phyloP scores from a whole-genome alignment of 2,329 filamentous ascomycete genomes.

The Triangularia setosa region DNA sequence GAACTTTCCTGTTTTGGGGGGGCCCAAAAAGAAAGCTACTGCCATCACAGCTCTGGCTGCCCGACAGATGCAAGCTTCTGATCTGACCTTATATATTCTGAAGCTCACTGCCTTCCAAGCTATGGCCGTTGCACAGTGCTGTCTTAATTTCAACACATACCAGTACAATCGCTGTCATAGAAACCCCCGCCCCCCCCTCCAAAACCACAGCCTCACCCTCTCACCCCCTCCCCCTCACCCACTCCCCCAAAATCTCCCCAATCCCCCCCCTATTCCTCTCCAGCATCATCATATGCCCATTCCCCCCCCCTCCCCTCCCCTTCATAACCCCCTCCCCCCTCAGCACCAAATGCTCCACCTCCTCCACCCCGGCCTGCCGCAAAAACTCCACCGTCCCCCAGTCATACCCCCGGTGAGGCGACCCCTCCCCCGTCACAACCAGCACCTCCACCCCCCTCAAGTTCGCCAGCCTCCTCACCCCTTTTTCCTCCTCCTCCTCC shows the following conservation, averaged over 20 bases:
- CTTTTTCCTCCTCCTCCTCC: neutral
- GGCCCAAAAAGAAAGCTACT: no score
- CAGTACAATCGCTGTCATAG: no score
- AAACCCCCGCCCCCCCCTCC: no score
- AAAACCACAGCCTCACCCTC: neutral
- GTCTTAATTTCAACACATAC: no score
- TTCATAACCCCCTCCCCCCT: neutral
- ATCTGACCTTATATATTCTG: no score
- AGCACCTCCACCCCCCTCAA: neutral
- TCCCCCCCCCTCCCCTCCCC: neutral
- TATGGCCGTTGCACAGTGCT: no score
- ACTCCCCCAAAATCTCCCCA: neutral
- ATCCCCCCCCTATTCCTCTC: conserved; percentile 10
- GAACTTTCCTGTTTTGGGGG: no score
- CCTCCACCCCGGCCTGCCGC: conserved; percentile 6
- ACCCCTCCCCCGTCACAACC: conserved; percentile 10
- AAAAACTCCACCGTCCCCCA: conserved; percentile 7
- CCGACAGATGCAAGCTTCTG: no score
- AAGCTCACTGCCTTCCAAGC: no score
- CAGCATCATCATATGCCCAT: conserved; percentile 12
- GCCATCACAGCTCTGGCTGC: no score
- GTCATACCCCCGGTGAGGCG: conserved; percentile 5
- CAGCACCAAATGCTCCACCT: neutral
- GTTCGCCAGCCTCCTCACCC: conserved; percentile 3
- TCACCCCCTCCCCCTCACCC: neutral